phyloP scores from a whole-genome alignment of 257 asterid species.

The Solanum medicagineum region DNA sequence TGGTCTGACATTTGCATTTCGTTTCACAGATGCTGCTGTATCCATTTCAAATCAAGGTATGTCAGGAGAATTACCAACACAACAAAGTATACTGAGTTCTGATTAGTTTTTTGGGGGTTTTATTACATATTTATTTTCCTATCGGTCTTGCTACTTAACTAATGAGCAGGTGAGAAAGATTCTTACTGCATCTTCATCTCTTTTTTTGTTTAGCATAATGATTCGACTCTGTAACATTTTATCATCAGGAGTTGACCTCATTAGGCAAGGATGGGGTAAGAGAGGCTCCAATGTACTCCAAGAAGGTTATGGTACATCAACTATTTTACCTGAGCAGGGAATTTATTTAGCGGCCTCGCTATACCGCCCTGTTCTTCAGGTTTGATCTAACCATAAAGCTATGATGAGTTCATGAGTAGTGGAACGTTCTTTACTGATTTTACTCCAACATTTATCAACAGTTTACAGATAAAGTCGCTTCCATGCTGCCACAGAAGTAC shows the following conservation, averaged over 20 bases:
- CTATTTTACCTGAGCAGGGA: constrained; percentile 93
- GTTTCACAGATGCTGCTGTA: constrained; percentile 81
- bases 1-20: constrained; percentile 90
- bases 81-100: background rate
- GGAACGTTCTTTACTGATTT: background rate
- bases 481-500: constrained; percentile 89
- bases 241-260: constrained; percentile 49
- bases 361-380: constrained; percentile 96
- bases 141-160: background rate
- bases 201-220: background rate
- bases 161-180: background rate
- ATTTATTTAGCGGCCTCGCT: constrained; percentile 92
- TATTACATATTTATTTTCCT: background rate
- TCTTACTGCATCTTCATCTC: background rate
- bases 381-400: constrained; percentile 10
- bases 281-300: constrained; percentile 74
- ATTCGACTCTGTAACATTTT: background rate
- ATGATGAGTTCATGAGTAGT: background rate
- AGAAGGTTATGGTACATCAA: constrained; percentile 97
- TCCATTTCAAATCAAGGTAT: constrained; percentile 82
- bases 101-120: background rate
- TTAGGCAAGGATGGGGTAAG: constrained; percentile 90
- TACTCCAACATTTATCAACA: constrained; percentile 27
- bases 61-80: constrained; percentile 2
- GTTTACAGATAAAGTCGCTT: constrained; percentile 89